Percentiles rank a stretch among this genome's conserved stretches.
Conservation (phyloP, 495 filamentous ascomycete genomes). For the Geoglossum glabrum region DNA sequence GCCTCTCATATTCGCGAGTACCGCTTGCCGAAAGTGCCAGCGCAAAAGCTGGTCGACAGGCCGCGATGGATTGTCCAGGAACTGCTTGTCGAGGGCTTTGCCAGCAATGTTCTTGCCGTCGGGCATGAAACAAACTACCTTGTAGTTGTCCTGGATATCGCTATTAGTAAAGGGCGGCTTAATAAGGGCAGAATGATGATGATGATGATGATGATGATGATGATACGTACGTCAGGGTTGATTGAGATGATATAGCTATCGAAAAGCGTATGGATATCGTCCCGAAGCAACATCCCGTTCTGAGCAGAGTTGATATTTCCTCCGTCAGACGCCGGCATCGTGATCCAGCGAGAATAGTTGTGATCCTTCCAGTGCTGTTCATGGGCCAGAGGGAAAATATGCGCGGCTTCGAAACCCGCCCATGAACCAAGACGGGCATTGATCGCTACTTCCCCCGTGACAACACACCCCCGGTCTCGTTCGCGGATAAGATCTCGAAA, state of each 20-base stretch:
- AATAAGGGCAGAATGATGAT: not conserved
- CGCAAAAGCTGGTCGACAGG: not conserved
- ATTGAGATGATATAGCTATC: constrained; percentile 11
- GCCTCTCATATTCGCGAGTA: constrained; percentile 3
- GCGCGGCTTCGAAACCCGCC: constrained; percentile 12
- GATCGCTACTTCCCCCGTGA: constrained; percentile 12
- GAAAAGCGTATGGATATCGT: constrained; percentile 10
- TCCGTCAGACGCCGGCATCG: constrained; percentile 5
- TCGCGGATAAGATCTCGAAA: constrained; percentile 17
- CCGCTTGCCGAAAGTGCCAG: constrained; percentile 3
- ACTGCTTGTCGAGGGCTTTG: constrained; percentile 11
- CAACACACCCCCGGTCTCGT: constrained; percentile 18
- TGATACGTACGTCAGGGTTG: constrained; percentile 9
- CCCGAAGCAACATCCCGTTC: constrained; percentile 11
- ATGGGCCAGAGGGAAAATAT: constrained; percentile 20
- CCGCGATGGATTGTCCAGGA: constrained; percentile 13
- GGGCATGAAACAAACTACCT: not conserved
- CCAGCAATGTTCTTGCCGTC: not conserved
- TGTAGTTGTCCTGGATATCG: not conserved
- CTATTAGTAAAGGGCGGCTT: not conserved
- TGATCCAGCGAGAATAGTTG: constrained; percentile 17
- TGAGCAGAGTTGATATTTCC: constrained; percentile 12
- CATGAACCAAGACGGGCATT: constrained; percentile 7
- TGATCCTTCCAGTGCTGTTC: constrained; percentile 14
- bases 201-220: not conserved